phyloP scores from a whole-genome alignment of 306 rosid genomes.

The Macrotyloma uniflorum region DNA sequence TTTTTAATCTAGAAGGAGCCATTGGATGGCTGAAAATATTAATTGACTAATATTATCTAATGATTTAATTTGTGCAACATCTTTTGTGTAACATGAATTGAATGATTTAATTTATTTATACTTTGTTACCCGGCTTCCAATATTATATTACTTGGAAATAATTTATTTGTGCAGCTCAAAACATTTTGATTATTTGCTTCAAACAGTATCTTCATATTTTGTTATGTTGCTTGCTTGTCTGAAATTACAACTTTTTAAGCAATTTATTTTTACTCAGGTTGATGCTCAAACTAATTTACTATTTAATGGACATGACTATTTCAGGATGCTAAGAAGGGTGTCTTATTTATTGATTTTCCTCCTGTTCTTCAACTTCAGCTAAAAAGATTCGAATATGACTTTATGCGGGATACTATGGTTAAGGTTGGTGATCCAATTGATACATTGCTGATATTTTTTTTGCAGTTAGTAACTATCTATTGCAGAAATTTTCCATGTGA shows the following conservation, averaged over 20 bases:
- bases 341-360: slow-evolving; percentile 90
- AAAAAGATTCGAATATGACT: slow-evolving; percentile 96
- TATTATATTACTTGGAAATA: background rate
- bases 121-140: background rate
- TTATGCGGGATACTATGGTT: slow-evolving; percentile 97
- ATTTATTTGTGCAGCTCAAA: background rate
- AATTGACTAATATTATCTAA: background rate
- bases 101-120: slow-evolving; percentile 9
- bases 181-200: background rate
- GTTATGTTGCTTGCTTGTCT: background rate
- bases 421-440: slow-evolving; percentile 65
- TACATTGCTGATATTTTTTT: background rate
- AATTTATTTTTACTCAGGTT: slow-evolving; percentile 23
- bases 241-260: background rate
- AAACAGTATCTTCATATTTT: slow-evolving; percentile 4
- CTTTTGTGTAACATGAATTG: background rate
- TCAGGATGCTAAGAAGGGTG: slow-evolving; percentile 99
- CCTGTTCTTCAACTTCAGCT: slow-evolving; percentile 99
- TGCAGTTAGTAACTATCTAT: background rate
- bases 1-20: slow-evolving; percentile 8
- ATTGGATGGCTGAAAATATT: slow-evolving; percentile 8
- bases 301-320: slow-evolving; percentile 30
- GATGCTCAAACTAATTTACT: slow-evolving; percentile 28
- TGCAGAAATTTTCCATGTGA: slow-evolving; percentile 7
- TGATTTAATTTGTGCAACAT: too few relatives aligned